Evolutionary conservation across 179 eudicot species (phyloP).

Genomic region (Silene noctiflora): DNA sequence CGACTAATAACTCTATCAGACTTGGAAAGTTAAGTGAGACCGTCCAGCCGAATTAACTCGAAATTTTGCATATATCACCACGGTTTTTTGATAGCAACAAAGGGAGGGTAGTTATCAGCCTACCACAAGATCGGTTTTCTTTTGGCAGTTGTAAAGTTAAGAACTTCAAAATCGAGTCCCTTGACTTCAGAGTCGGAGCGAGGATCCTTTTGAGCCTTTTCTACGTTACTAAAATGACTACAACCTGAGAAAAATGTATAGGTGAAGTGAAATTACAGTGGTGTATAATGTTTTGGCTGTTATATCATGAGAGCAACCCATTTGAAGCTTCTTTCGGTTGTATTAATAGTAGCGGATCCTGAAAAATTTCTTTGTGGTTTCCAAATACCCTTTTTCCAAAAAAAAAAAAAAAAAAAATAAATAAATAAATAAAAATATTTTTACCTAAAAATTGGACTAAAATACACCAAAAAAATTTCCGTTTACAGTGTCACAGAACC

Average conservation of each 20-base stretch:
- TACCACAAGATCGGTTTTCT: neutral
- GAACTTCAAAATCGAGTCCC: neutral
- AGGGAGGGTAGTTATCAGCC: neutral
- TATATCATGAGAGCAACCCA: neutral
- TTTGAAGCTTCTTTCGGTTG: neutral
- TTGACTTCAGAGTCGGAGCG: neutral
- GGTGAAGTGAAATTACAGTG: neutral
- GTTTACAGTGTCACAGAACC: no score
- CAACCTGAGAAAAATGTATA: no score
- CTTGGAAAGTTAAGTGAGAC: constrained; percentile 20
- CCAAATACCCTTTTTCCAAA: no score
- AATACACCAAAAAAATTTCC: no score
- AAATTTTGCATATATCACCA: constrained; percentile 53
- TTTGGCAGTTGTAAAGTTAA: neutral
- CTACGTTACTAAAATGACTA: neutral
- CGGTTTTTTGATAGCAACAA: constrained; percentile 19
- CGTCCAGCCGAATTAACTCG: constrained; percentile 1
- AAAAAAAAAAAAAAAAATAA: no score
- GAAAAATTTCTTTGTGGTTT: no score
- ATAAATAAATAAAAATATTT: no score
- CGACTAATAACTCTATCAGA: constrained; percentile 27
- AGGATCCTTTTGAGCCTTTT: no score
- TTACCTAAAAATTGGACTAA: no score
- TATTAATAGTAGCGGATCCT: no score
- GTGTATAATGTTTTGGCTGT: neutral